phyloP scores from a whole-genome alignment of 345 rosid genomes.

The Camelina hispida region DNA sequence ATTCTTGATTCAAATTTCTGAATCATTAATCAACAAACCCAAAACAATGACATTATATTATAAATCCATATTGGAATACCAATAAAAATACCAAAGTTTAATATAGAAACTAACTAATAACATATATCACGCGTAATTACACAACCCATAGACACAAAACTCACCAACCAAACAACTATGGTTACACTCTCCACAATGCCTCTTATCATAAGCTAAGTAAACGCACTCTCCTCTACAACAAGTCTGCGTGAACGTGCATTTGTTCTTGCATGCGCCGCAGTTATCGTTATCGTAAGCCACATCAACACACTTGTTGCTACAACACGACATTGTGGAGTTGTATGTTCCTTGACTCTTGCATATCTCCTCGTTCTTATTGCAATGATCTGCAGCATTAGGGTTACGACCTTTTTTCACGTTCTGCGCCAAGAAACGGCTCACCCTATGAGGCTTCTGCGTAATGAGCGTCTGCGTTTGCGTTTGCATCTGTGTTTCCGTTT shows the following conservation, averaged over 20 bases:
- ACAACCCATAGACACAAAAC: slow-evolving; percentile 67
- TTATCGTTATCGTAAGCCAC: slow-evolving; percentile 52
- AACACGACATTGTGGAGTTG: slow-evolving; percentile 55
- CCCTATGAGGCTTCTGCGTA: slow-evolving; percentile 34
- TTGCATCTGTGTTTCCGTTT: slow-evolving; percentile 15
- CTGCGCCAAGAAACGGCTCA: slow-evolving; percentile 62
- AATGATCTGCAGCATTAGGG: slow-evolving; percentile 63
- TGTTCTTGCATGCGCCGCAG: slow-evolving; percentile 71
- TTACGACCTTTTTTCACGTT: slow-evolving; percentile 39
- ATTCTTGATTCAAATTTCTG: slow-evolving; percentile 4
- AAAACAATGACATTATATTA: slow-evolving; percentile 7
- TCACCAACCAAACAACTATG: slow-evolving; percentile 53
- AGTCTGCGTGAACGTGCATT: slow-evolving; percentile 57
- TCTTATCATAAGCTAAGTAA: slow-evolving; percentile 54
- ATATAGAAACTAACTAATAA: slow-evolving; percentile 10
- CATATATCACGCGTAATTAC: slow-evolving; percentile 57
- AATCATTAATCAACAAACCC: not conserved
- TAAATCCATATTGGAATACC: slow-evolving; percentile 2
- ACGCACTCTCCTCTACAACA: slow-evolving; percentile 85
- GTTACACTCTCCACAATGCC: slow-evolving; percentile 76
- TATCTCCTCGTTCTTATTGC: slow-evolving; percentile 53
- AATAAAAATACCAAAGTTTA: slow-evolving; percentile 23
- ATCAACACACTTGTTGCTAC: slow-evolving; percentile 76
- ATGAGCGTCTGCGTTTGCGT: slow-evolving; percentile 1
- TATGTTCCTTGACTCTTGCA: slow-evolving; percentile 42